Conservation (phyloP, 768 basidiomycete species). For the Dacryopinax primogenitus region DNA sequence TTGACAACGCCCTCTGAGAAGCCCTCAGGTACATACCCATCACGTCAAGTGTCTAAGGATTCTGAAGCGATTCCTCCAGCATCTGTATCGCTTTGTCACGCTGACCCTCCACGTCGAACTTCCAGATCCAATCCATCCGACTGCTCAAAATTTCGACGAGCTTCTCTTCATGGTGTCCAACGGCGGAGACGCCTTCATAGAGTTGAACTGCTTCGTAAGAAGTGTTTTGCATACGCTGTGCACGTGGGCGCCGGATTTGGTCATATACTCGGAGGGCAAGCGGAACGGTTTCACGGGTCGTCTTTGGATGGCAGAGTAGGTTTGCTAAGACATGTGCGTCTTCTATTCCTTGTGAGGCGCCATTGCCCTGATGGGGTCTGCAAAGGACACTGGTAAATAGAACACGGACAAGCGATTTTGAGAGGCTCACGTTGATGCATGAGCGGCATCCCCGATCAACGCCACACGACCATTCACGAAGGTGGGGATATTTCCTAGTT, state of each 20-base stretch:
- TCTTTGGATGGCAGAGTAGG: constrained; percentile 17
- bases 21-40: too few species aligned
- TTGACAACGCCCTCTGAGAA: too few species aligned
- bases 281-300: constrained; percentile 13
- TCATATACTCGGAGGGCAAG: constrained; percentile 19
- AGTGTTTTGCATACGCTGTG: constrained; percentile 20
- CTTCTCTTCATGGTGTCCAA: constrained; percentile 32
- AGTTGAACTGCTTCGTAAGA: constrained; percentile 22
- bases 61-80: constrained; percentile 26
- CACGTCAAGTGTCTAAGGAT: constrained; percentile 36
- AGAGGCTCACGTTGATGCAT: not conserved
- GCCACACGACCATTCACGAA: constrained; percentile 42
- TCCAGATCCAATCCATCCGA: constrained; percentile 54
- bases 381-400: not conserved
- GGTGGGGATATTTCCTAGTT: constrained; percentile 38
- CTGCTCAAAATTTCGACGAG: constrained; percentile 34
- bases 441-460: constrained; percentile 1
- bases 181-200: constrained; percentile 26
- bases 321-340: constrained; percentile 23
- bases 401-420: not conserved
- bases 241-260: constrained; percentile 18
- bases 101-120: constrained; percentile 13
- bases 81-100: constrained; percentile 10
- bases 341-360: constrained; percentile 29
- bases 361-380: constrained; percentile 42